Conservation (phyloP, 31 red algal genomes). For the Pterothamnion heteromorphum region DNA sequence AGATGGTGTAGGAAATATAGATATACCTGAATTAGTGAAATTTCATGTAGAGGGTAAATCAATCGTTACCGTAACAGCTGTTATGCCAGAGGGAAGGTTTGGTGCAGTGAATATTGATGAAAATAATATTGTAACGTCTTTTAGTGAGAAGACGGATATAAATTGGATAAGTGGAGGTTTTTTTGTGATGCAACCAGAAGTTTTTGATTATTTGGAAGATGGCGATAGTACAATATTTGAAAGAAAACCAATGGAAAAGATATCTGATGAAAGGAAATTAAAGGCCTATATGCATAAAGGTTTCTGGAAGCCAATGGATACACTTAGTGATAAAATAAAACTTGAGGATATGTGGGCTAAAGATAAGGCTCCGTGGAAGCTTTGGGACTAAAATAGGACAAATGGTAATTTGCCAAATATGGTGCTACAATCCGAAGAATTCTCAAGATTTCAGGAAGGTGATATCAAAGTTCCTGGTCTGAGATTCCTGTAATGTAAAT, state of each 20-base stretch:
- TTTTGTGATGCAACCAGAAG: not conserved
- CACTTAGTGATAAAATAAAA: not conserved
- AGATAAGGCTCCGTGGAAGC: not conserved
- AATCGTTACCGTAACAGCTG: not conserved
- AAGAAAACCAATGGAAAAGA: not conserved
- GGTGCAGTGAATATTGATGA: not conserved
- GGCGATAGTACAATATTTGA: not conserved
- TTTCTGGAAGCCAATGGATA: conserved; percentile 6
- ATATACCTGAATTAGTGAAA: not conserved
- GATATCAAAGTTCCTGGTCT: too few relatives aligned
- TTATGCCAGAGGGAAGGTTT: not conserved
- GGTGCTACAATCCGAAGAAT: too few relatives aligned
- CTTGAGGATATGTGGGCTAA: not conserved
- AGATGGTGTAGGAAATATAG: not conserved
- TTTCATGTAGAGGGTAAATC: not conserved
- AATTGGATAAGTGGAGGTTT: not conserved
- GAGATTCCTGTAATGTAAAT: too few relatives aligned
- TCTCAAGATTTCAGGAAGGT: too few relatives aligned
- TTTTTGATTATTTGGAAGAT: not conserved
- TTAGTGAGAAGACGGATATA: not conserved
- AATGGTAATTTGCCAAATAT: too few relatives aligned
- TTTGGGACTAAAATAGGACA: not conserved
- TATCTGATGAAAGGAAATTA: not conserved
- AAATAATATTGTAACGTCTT: not conserved
- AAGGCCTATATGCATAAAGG: not conserved